Base-by-base conservation (phyloP, 78 protist species). In the Isochrysis galbana region DNA sequence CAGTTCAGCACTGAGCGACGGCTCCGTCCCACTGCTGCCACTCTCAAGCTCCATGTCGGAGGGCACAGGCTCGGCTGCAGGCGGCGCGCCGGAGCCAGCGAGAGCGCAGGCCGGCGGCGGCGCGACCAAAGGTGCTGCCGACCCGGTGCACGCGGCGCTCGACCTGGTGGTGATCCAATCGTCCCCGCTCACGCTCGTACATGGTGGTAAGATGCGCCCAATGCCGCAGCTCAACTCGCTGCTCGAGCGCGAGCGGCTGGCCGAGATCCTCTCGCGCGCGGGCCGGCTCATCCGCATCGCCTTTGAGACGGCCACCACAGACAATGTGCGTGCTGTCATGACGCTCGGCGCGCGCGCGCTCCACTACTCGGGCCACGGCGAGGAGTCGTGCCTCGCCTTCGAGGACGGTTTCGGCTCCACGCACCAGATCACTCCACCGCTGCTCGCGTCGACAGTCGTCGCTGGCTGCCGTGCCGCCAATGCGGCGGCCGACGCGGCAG, bases 331-430 rank as follows among this genome's bases (percentile, higher is more conserved):
- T 4, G 17, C 32, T 32, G 84, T 77, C 34, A 39, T 36, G 32
- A 77, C 84, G 84, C 7, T 39, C 48, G 84, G 84, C 46, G 23
- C 84, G 84, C 5, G 32, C 29, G 23, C 39, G 19, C 46, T 77
- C 29, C 84, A 77, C 84, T 77, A 39, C 29, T 39, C 47, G 32
- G 84, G 84, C 46, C 84, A 77, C 84, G 84, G 84, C 23, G 84
- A 77, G 84, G 84, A 77, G 84, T 1, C 47, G 17, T 77, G 0
- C 44, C 7, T 77, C 47, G 45, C 84, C 2, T 77, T 77, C 46
- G 84, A 77, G 46, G 84, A 77, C n/a, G 84, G 84, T 29, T 5
- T 3, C 46, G 84, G 84, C 44, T 41, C 47, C 32, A 39, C 84
- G 44, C 84, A 77, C 84, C 14, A 2, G 46, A 14, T 77, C 26